A percentile compares a stretch with the other conserved stretches of the same genome.
These are phyloP conservation scores for Ramaria sp. DNA, from an alignment of 768 basidiomycete species.

Conservation along the genomic window DNA sequence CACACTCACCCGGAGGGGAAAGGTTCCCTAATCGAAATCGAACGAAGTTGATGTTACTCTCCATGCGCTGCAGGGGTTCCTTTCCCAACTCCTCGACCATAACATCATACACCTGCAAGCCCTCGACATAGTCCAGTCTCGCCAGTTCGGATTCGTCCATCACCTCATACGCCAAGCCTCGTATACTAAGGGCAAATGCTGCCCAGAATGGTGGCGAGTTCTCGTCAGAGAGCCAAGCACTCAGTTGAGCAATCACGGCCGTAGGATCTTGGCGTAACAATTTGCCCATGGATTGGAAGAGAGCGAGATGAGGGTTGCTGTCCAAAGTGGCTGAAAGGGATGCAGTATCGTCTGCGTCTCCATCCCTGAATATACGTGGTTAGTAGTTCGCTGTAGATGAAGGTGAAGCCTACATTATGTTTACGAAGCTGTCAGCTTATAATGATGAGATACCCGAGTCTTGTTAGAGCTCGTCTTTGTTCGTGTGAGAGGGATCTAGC, in stretches of 20 bases:
- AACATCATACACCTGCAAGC: slow-evolving; percentile 7
- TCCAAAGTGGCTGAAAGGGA: background rate
- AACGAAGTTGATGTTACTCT: slow-evolving; percentile 10
- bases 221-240: slow-evolving; percentile 8
- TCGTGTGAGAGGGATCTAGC: background rate
- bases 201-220: slow-evolving; percentile 9
- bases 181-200: slow-evolving; percentile 10
- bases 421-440: background rate
- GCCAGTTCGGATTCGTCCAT: slow-evolving; percentile 10
- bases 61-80: slow-evolving; percentile 8
- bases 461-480: background rate
- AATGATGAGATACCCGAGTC: background rate
- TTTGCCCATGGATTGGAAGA: slow-evolving; percentile 9
- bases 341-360: background rate
- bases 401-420: background rate
- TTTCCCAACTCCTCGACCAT: slow-evolving; percentile 8
- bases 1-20: slow-evolving; percentile 2
- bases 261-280: slow-evolving; percentile 9
- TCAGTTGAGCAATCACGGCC: slow-evolving; percentile 8
- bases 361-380: background rate
- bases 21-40: slow-evolving; percentile 7
- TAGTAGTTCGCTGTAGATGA: background rate
- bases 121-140: slow-evolving; percentile 8
- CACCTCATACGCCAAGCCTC: slow-evolving; percentile 11
- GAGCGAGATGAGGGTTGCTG: slow-evolving; percentile 6